phyloP scores from a whole-genome alignment of 2,329 filamentous ascomycete genomes.

The Alternaria alternata region DNA sequence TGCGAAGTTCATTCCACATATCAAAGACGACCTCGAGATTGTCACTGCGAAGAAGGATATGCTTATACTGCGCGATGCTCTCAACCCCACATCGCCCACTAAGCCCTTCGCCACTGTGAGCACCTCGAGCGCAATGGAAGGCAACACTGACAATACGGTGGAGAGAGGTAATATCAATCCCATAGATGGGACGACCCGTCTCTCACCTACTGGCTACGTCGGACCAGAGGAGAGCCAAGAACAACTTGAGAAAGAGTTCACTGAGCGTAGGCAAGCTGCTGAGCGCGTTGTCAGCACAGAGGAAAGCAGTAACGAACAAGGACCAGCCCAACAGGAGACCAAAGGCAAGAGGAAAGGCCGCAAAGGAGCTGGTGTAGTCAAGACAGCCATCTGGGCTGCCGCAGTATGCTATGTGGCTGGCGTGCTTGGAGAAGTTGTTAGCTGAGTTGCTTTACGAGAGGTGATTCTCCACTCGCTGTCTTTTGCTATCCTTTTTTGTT shows the following conservation, averaged over 20 bases:
- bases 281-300: constrained; percentile 11
- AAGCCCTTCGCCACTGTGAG: constrained; percentile 17
- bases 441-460: not conserved
- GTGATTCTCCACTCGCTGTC: not conserved
- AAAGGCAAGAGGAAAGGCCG: constrained; percentile 18
- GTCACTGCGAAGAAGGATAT: constrained; percentile 41
- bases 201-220: constrained; percentile 46
- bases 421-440: constrained; percentile 39
- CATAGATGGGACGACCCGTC: constrained; percentile 46
- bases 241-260: constrained; percentile 32
- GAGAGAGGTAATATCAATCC: constrained; percentile 36
- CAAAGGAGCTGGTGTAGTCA: constrained; percentile 34
- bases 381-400: constrained; percentile 41
- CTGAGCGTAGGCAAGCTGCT: constrained; percentile 34
- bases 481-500: not conserved
- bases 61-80: constrained; percentile 39
- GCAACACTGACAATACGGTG: not conserved
- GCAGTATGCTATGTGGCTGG: constrained; percentile 45
- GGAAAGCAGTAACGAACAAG: not conserved
- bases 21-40: constrained; percentile 37
- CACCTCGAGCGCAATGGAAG: not conserved
- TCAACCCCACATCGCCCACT: constrained; percentile 14
- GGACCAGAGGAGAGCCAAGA: constrained; percentile 36
- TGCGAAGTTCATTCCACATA: constrained; percentile 42
- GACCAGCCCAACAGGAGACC: constrained; percentile 3